Evolutionary conservation across 139 green algal genomes (phyloP).

Genomic region (Chlamydomonas schloesseri): DNA sequence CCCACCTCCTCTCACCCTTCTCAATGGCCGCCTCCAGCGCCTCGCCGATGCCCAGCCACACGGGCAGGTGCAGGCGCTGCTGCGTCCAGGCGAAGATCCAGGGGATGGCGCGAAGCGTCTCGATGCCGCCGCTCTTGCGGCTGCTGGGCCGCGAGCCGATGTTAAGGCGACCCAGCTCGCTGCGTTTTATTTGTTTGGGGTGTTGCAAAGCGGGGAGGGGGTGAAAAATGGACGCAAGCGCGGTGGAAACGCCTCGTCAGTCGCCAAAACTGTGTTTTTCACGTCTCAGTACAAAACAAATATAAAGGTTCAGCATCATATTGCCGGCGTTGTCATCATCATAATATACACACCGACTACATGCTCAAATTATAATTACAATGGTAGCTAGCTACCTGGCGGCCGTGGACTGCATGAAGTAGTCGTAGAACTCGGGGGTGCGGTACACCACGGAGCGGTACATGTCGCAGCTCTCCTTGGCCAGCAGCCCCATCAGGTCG

Average conservation of each 20-base stretch:
- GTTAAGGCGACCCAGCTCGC: conserved; percentile 95
- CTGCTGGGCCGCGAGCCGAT: conserved; percentile 90
- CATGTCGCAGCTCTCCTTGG: conserved; percentile 60
- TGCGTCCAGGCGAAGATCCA: conserved; percentile 96
- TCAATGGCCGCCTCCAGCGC: conserved; percentile 79
- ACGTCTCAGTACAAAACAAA: too few relatives aligned
- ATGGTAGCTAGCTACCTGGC: too few relatives aligned
- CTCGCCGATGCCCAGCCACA: conserved; percentile 96
- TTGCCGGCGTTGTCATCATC: too few relatives aligned
- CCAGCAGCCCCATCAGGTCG: conserved; percentile 85
- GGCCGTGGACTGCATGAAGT: conserved; percentile 92
- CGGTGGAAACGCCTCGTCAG: too few relatives aligned
- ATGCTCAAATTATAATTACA: too few relatives aligned
- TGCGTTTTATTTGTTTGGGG: neutral
- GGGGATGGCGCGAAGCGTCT: conserved; percentile 95
- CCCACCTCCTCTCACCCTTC: conserved; percentile 47
- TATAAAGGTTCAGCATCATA: too few relatives aligned
- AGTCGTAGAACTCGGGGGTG: conserved; percentile 89
- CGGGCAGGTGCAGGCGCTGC: conserved; percentile 92
- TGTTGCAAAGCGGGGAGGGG: neutral
- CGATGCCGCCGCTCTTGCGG: conserved; percentile 78
- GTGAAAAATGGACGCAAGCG: neutral
- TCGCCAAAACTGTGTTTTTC: too few relatives aligned
- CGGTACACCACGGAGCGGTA: conserved; percentile 80
- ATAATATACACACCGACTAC: too few relatives aligned